These are phyloP conservation scores for Vitis cinerea DNA, from an alignment of 164 flowering plant species.

Conservation along the genomic window DNA sequence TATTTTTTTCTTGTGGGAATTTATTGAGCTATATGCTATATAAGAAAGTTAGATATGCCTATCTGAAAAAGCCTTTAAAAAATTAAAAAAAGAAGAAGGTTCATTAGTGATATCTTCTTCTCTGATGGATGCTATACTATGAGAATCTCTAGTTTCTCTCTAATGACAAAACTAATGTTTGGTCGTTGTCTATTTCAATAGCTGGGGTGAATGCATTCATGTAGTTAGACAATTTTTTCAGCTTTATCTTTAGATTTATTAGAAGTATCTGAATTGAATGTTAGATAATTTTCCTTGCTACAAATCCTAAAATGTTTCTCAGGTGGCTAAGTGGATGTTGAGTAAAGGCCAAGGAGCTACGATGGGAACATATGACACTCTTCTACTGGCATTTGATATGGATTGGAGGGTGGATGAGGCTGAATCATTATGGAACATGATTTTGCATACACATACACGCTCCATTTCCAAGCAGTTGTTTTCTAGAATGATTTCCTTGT, in stretches of 20 bases:
- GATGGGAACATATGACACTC: slow-evolving; percentile 90
- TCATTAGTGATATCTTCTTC: too few relatives aligned
- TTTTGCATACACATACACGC: slow-evolving; percentile 74
- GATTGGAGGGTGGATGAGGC: slow-evolving; percentile 88
- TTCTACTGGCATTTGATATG: slow-evolving; percentile 90
- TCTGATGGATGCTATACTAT: too few relatives aligned
- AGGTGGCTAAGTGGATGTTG: slow-evolving; percentile 98
- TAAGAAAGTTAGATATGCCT: too few relatives aligned
- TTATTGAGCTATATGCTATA: too few relatives aligned
- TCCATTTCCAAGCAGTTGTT: slow-evolving; percentile 79
- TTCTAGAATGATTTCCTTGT: slow-evolving; percentile 89
- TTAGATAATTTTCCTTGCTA: not conserved
- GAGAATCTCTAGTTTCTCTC: too few relatives aligned
- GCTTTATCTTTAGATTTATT: not conserved
- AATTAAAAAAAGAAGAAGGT: too few relatives aligned
- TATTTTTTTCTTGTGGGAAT: too few relatives aligned
- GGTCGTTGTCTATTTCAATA: too few relatives aligned
- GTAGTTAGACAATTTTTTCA: too few relatives aligned
- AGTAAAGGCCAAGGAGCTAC: slow-evolving; percentile 95
- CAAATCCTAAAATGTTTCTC: not conserved
- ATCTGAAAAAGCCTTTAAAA: too few relatives aligned
- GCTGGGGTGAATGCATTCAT: too few relatives aligned
- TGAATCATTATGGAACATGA: slow-evolving; percentile 89
- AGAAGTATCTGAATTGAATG: not conserved
- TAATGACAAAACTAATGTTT: too few relatives aligned